Percentiles rank a stretch among this genome's conserved stretches.
phyloP scores from a whole-genome alignment of 2,329 filamentous ascomycete genomes.

The Madurella mycetomatis region DNA sequence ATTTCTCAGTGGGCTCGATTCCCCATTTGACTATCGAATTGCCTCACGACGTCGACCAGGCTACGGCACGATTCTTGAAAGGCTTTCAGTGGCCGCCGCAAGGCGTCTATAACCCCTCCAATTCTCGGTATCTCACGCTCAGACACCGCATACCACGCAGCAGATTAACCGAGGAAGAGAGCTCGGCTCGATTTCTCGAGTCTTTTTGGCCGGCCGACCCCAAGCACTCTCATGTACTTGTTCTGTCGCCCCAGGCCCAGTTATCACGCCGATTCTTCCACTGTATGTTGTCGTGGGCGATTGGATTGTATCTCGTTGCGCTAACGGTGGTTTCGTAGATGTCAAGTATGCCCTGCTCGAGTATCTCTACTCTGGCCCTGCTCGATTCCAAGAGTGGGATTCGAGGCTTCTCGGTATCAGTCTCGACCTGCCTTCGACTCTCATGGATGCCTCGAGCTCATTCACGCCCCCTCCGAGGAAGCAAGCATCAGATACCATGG shows the following conservation, averaged over 20 bases:
- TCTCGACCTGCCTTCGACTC: conserved; percentile 64
- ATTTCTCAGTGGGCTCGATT: conserved; percentile 64
- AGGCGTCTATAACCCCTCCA: conserved; percentile 34
- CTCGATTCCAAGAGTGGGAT: conserved; percentile 42
- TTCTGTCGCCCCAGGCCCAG: conserved; percentile 77
- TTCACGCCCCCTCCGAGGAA: conserved; percentile 44
- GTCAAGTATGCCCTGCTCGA: conserved; percentile 73
- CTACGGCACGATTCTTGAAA: conserved; percentile 59
- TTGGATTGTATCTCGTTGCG: background rate
- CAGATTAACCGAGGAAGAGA: conserved; percentile 61
- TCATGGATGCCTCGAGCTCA: conserved; percentile 55
- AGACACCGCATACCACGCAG: conserved; percentile 66
- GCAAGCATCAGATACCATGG: background rate
- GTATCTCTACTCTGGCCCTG: conserved; percentile 63
- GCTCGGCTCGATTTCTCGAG: conserved; percentile 73
- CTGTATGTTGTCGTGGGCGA: conserved; percentile 44
- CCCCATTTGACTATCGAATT: conserved; percentile 84
- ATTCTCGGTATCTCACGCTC: conserved; percentile 59
- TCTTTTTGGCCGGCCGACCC: conserved; percentile 75
- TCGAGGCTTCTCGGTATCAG: conserved; percentile 70
- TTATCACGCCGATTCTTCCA: conserved; percentile 79
- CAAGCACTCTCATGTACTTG: conserved; percentile 67
- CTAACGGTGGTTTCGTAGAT: conserved; percentile 39
- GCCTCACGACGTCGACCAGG: conserved; percentile 62
- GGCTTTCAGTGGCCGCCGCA: conserved; percentile 64